A percentile compares a stretch with the other conserved stretches of the same genome.
These are phyloP conservation scores for Fusarium paranaense DNA, from an alignment of 2,329 filamentous ascomycete species.

Conservation along the genomic window DNA sequence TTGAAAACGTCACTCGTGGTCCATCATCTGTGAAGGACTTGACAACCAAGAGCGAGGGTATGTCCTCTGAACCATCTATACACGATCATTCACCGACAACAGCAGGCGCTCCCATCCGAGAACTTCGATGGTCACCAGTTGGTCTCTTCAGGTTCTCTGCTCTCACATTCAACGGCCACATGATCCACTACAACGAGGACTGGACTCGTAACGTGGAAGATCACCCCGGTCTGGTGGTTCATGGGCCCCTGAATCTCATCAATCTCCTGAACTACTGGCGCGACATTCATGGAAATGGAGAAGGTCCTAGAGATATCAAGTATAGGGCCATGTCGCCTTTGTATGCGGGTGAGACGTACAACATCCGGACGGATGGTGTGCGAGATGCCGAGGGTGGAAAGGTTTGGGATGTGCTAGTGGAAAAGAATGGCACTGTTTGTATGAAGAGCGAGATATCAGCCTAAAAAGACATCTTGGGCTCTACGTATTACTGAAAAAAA, in stretches of 20 bases:
- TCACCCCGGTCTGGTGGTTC: slow-evolving; percentile 79
- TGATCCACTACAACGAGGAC: slow-evolving; percentile 81
- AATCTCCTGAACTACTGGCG: slow-evolving; percentile 76
- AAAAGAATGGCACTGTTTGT: slow-evolving; percentile 51
- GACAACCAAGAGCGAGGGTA: slow-evolving; percentile 15
- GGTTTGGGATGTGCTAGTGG: slow-evolving; percentile 61
- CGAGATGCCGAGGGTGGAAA: slow-evolving; percentile 48
- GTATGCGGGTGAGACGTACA: slow-evolving; percentile 74
- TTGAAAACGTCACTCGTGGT: slow-evolving; percentile 23
- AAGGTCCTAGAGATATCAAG: slow-evolving; percentile 56
- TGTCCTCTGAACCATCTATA: background rate
- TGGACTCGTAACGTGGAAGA: slow-evolving; percentile 76
- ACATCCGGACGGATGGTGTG: slow-evolving; percentile 66
- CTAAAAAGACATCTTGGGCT: background rate
- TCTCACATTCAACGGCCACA: slow-evolving; percentile 87
- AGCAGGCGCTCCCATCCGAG: slow-evolving; percentile 43
- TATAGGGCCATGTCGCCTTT: slow-evolving; percentile 79
- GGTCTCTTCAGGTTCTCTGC: slow-evolving; percentile 85
- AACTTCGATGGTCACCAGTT: slow-evolving; percentile 58
- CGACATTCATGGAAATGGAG: slow-evolving; percentile 57
- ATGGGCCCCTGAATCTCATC: slow-evolving; percentile 82
- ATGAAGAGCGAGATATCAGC: slow-evolving; percentile 51
- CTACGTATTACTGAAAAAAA: background rate
- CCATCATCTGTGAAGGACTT: slow-evolving; percentile 46
- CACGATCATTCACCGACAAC: background rate